These are phyloP conservation scores for Entoloma clypeatum DNA, from an alignment of 1,284 basidiomycete genomes.

Conservation along the genomic window DNA sequence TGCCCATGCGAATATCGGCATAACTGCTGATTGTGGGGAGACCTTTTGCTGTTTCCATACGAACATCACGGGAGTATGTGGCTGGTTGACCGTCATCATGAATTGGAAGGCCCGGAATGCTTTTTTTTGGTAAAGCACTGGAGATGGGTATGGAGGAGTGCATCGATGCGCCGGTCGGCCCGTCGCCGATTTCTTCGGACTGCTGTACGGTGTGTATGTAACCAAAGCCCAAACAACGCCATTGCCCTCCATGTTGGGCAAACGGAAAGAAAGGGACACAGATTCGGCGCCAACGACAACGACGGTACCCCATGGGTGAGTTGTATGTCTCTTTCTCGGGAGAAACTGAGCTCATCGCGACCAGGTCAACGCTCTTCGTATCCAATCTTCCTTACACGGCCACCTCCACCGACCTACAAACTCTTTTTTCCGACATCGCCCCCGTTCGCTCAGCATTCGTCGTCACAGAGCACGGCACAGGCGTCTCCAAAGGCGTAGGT, in stretches of 20 bases:
- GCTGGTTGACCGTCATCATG: background rate
- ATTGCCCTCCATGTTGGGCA: conserved; percentile 41
- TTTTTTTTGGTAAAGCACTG: conserved; percentile 19
- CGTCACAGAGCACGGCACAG: conserved; percentile 76
- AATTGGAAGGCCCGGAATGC: conserved; percentile 20
- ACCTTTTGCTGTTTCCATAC: conserved; percentile 71
- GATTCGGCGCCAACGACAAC: conserved; percentile 21
- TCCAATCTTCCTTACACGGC: conserved; percentile 87
- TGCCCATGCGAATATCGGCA: conserved; percentile 64
- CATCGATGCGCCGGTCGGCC: no score
- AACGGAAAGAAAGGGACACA: conserved; percentile 49
- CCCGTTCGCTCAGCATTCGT: conserved; percentile 94
- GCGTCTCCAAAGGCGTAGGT: conserved; percentile 94
- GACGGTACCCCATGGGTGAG: conserved; percentile 37
- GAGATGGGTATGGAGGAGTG: background rate
- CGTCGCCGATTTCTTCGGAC: background rate
- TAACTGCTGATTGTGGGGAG: conserved; percentile 35
- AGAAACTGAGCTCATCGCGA: background rate
- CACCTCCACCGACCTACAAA: conserved; percentile 87
- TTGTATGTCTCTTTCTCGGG: background rate
- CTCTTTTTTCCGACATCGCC: conserved; percentile 93
- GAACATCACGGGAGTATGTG: conserved; percentile 45
- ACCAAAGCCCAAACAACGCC: no score
- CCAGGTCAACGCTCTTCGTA: conserved; percentile 71
- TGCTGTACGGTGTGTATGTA: no score